Conservation (phyloP, 768 basidiomycete species). For the Kwoniella pini region DNA sequence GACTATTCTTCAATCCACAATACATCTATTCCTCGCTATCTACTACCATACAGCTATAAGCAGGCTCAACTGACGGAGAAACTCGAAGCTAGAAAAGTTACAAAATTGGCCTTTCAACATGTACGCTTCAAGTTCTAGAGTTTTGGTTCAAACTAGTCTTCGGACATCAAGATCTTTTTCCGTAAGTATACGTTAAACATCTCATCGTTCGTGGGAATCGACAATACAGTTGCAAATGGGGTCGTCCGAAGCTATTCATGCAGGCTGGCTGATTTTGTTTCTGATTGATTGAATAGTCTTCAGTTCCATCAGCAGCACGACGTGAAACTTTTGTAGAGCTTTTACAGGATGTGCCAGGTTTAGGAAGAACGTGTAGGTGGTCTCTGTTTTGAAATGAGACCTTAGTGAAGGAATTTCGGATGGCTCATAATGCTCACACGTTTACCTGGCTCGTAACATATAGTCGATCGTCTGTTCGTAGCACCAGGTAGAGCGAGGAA, state of each 20-base stretch:
- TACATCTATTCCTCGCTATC: no score
- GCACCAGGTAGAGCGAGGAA: constrained; percentile 40
- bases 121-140: constrained; percentile 23
- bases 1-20: no score
- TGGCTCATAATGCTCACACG: no score
- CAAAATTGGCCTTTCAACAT: constrained; percentile 2
- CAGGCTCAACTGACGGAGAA: background rate
- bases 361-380: constrained; percentile 34
- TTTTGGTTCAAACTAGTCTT: constrained; percentile 3
- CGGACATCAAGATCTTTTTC: constrained; percentile 6
- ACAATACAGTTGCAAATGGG: no score
- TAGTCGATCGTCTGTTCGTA: constrained; percentile 36
- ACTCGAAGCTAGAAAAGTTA: background rate
- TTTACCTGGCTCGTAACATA: no score
- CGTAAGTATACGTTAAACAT: constrained; percentile 12
- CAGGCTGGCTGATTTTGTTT: no score
- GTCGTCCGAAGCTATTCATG: no score
- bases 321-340: constrained; percentile 37
- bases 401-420: no score
- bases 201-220: no score
- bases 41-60: no score
- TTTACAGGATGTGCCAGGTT: constrained; percentile 32
- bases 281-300: constrained; percentile 19
- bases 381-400: no score
- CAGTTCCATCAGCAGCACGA: constrained; percentile 12